Percentiles rank a stretch among this genome's conserved stretches.
Conservation (phyloP, 2,329 filamentous ascomycete species). For the Ophiocordyceps polyrhachis-furcata region DNA sequence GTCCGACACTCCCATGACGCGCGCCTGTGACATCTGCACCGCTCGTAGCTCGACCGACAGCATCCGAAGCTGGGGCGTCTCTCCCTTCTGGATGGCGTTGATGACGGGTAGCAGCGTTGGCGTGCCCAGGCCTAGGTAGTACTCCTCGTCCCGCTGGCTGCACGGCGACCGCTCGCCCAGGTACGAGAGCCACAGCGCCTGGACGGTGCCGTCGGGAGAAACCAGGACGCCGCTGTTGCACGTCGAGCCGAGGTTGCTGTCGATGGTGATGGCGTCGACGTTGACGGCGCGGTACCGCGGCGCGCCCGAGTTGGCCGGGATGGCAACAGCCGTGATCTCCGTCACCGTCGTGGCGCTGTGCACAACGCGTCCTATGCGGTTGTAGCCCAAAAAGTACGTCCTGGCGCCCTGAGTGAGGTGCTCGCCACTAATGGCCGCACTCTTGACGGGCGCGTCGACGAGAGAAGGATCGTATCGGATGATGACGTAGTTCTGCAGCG, state of each 20-base stretch:
- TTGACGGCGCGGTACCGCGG: slow-evolving; percentile 91
- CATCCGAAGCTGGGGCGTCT: slow-evolving; percentile 68
- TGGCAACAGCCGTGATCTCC: slow-evolving; percentile 91
- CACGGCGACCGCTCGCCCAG: slow-evolving; percentile 70
- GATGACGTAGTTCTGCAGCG: slow-evolving; percentile 90
- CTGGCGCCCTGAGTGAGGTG: slow-evolving; percentile 83
- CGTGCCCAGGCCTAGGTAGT: slow-evolving; percentile 81
- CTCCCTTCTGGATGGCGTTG: slow-evolving; percentile 62
- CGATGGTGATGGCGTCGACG: slow-evolving; percentile 89
- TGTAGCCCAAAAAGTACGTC: slow-evolving; percentile 96
- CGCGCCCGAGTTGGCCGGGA: slow-evolving; percentile 80
- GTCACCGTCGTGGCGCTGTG: slow-evolving; percentile 89
- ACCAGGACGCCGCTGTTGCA: slow-evolving; percentile 90
- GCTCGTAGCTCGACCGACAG: slow-evolving; percentile 87
- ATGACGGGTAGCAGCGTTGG: slow-evolving; percentile 81
- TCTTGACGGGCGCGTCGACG: slow-evolving; percentile 85
- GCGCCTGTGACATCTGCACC: slow-evolving; percentile 90
- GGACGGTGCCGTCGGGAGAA: slow-evolving; percentile 75
- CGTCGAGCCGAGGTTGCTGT: slow-evolving; percentile 77
- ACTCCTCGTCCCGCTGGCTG: slow-evolving; percentile 80
- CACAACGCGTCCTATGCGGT: slow-evolving; percentile 83
- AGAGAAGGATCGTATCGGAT: slow-evolving; percentile 86
- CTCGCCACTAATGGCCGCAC: slow-evolving; percentile 62
- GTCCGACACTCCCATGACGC: slow-evolving; percentile 91
- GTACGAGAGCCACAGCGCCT: slow-evolving; percentile 93